These are phyloP conservation scores for Ceratocystis harringtonii DNA, from an alignment of 2,329 filamentous ascomycete species.

Conservation along the genomic window DNA sequence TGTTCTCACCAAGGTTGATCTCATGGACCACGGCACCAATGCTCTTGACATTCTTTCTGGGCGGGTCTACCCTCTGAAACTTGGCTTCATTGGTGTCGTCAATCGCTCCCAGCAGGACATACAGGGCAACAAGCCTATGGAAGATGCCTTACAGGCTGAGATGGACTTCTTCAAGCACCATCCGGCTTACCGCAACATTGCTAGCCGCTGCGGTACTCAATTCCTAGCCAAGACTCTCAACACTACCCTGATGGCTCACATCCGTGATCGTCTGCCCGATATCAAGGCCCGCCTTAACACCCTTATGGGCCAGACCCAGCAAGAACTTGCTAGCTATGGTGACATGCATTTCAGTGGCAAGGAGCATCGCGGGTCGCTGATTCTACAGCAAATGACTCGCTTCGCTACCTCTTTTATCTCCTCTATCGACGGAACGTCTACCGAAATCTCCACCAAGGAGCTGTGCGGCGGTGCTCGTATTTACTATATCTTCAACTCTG, in stretches of 20 bases:
- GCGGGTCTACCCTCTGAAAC: constrained; percentile 87
- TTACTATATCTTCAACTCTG: constrained; percentile 98
- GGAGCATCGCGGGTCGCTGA: constrained; percentile 87
- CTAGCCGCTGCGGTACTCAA: constrained; percentile 80
- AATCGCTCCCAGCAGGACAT: constrained; percentile 98
- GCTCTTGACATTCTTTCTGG: constrained; percentile 95
- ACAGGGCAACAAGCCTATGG: constrained; percentile 84
- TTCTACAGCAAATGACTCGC: constrained; percentile 93
- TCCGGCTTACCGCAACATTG: constrained; percentile 92
- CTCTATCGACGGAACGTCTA: constrained; percentile 95
- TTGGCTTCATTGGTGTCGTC: constrained; percentile 95
- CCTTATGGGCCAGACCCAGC: constrained; percentile 98
- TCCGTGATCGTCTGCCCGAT: constrained; percentile 85
- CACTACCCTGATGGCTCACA: constrained; percentile 87
- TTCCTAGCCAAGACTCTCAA: constrained; percentile 91
- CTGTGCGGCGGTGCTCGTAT: constrained; percentile 87
- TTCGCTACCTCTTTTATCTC: constrained; percentile 97
- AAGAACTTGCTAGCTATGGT: constrained; percentile 93
- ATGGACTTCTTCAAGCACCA: constrained; percentile 94
- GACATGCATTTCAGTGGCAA: constrained; percentile 97
- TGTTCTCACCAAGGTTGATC: constrained; percentile 87
- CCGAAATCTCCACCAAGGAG: constrained; percentile 97
- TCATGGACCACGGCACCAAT: constrained; percentile 98
- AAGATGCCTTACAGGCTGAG: constrained; percentile 80
- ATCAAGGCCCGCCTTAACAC: constrained; percentile 98